Evolutionary conservation across 108 stramenopile genomes (phyloP).

Genomic region (Cylindrotheca closterium): DNA sequence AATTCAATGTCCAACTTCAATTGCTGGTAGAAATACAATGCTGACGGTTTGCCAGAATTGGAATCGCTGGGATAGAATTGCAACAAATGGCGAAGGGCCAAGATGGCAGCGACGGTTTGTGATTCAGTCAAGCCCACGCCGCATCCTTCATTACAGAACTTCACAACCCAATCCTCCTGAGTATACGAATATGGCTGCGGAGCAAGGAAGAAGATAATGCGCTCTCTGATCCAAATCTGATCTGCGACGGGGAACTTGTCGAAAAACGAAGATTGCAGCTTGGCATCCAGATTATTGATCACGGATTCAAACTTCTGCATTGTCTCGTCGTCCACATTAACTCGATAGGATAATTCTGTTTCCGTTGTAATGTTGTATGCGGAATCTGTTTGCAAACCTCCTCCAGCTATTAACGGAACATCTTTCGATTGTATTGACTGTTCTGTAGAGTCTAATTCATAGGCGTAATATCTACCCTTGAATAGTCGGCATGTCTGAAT

Average conservation of each 20-base stretch:
- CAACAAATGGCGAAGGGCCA: conserved; percentile 49
- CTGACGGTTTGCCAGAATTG: conserved; percentile 25
- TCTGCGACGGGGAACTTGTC: conserved; percentile 28
- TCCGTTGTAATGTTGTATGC: conserved; percentile 20
- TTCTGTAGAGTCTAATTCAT: too few relatives aligned
- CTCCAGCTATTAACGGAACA: conserved; percentile 41
- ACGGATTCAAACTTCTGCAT: conserved; percentile 3
- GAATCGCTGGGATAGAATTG: conserved; percentile 38
- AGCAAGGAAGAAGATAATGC: conserved; percentile 36
- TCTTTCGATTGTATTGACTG: conserved; percentile 3
- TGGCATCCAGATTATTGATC: background rate
- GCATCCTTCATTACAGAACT: conserved; percentile 31
- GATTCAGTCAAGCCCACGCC: conserved; percentile 44
- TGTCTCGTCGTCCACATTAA: background rate
- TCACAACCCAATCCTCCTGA: conserved; percentile 8
- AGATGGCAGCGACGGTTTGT: conserved; percentile 35
- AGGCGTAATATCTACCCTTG: background rate
- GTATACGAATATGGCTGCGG: conserved; percentile 27
- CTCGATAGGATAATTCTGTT: background rate
- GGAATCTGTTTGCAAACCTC: conserved; percentile 33
- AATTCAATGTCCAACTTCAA: conserved; percentile 23
- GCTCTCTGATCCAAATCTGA: conserved; percentile 25
- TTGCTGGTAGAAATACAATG: conserved; percentile 29
- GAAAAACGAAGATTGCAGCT: background rate
- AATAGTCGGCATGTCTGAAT: background rate